A percentile compares a stretch with the other conserved stretches of the same genome.
Conservation (phyloP, 371 early-diverging fungal species). For the Mucor plumbeus region DNA sequence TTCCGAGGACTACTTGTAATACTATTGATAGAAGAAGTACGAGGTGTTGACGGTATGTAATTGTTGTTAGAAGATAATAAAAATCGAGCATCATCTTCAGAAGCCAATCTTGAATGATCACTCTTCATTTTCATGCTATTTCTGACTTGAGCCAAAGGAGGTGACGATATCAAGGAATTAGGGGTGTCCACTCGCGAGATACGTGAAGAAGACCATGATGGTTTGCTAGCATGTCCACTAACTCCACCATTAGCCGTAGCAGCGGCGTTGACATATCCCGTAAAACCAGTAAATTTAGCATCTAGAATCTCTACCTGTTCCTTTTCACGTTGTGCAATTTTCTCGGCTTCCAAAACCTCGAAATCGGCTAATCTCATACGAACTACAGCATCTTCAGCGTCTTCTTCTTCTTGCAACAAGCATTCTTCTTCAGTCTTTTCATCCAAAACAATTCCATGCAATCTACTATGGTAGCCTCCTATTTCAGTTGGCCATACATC, state of each 20-base stretch:
- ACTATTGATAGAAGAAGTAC: constrained; percentile 10
- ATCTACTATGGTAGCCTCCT: constrained; percentile 27
- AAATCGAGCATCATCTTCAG: constrained; percentile 17
- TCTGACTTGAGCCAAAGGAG: constrained; percentile 16
- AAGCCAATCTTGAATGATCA: constrained; percentile 17
- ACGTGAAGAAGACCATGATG: constrained; percentile 20
- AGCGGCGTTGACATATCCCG: constrained; percentile 30
- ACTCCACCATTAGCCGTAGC: not conserved
- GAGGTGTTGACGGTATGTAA: constrained; percentile 4
- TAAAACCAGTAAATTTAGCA: constrained; percentile 51
- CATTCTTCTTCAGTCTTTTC: not conserved
- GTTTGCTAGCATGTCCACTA: constrained; percentile 17
- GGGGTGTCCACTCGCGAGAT: not conserved
- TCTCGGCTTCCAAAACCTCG: constrained; percentile 44
- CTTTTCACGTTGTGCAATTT: constrained; percentile 29
- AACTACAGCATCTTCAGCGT: constrained; percentile 21
- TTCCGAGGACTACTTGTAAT: not conserved
- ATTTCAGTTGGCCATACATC: constrained; percentile 48
- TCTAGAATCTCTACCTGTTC: constrained; percentile 51
- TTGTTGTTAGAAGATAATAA: not conserved
- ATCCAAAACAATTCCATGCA: constrained; percentile 44
- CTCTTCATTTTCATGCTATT: constrained; percentile 6
- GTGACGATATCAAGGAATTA: not conserved
- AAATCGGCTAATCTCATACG: constrained; percentile 49
- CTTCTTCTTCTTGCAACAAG: constrained; percentile 18